These are phyloP conservation scores for Trichosporon coremiiforme DNA, from an alignment of 1,284 basidiomycete species.

Conservation along the genomic window DNA sequence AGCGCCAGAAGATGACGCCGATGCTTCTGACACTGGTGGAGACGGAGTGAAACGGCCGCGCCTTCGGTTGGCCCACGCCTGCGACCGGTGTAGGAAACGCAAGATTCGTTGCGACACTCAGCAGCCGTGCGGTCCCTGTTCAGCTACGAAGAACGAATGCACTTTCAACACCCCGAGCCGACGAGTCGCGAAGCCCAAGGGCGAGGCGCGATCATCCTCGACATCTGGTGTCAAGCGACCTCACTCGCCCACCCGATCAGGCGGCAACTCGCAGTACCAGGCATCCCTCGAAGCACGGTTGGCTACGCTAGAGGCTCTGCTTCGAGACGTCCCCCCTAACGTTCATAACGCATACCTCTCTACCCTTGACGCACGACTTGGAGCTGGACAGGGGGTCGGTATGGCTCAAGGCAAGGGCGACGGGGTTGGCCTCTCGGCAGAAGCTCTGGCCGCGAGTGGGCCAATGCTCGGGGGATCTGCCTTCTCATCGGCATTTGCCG, in stretches of 20 bases:
- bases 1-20: slow-evolving; percentile 32
- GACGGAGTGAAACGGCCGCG: slow-evolving; percentile 50
- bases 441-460: slow-evolving; percentile 40
- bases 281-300: slow-evolving; percentile 54
- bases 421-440: slow-evolving; percentile 44
- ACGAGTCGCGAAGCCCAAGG: slow-evolving; percentile 50
- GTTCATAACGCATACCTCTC: slow-evolving; percentile 56
- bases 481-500: slow-evolving; percentile 21
- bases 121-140: slow-evolving; percentile 57
- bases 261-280: slow-evolving; percentile 30
- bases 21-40: slow-evolving; percentile 25
- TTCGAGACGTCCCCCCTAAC: slow-evolving; percentile 55
- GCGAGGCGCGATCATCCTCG: slow-evolving; percentile 27
- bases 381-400: slow-evolving; percentile 48
- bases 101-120: slow-evolving; percentile 57
- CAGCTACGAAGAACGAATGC: slow-evolving; percentile 53
- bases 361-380: slow-evolving; percentile 51
- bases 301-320: slow-evolving; percentile 53
- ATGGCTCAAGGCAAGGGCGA: slow-evolving; percentile 50
- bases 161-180: slow-evolving; percentile 57
- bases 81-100: slow-evolving; percentile 51
- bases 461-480: slow-evolving; percentile 17
- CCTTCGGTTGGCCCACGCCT: slow-evolving; percentile 53
- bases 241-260: slow-evolving; percentile 35
- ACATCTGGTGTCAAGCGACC: slow-evolving; percentile 40